These are phyloP conservation scores for Calonectria pseudoturangicola DNA, from an alignment of 2,329 filamentous ascomycete genomes.

Conservation along the genomic window DNA sequence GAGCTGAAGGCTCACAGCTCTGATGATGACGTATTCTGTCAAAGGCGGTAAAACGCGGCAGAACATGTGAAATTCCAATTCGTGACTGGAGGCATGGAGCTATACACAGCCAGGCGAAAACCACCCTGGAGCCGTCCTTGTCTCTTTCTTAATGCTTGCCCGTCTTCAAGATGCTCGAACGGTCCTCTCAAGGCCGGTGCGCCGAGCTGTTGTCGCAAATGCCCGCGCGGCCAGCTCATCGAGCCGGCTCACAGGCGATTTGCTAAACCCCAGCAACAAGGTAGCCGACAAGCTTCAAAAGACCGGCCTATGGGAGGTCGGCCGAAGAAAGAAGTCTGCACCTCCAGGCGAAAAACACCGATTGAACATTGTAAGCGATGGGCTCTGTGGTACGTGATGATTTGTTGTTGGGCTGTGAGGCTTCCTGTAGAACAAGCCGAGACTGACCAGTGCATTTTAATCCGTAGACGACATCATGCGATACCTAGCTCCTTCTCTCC, in stretches of 20 bases:
- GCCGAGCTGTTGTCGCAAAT: constrained; percentile 16
- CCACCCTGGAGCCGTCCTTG: not conserved
- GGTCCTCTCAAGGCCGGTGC: constrained; percentile 39
- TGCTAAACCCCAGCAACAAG: constrained; percentile 38
- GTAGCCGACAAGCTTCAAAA: constrained; percentile 51
- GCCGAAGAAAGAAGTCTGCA: constrained; percentile 38
- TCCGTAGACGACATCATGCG: constrained; percentile 79
- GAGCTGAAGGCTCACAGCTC: not conserved
- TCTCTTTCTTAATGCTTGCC: constrained; percentile 47
- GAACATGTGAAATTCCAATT: constrained; percentile 48
- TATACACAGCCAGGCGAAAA: not conserved
- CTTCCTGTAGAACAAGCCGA: not conserved
- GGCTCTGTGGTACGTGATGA: constrained; percentile 67
- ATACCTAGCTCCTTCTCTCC: constrained; percentile 81
- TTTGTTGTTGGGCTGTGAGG: not conserved
- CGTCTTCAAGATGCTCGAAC: constrained; percentile 42
- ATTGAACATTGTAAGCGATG: constrained; percentile 72
- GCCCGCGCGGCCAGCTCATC: constrained; percentile 29
- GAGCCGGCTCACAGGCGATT: constrained; percentile 4
- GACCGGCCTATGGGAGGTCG: constrained; percentile 54
- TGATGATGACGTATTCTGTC: constrained; percentile 32
- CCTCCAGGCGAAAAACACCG: constrained; percentile 59
- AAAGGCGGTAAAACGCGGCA: constrained; percentile 47
- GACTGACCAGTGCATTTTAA: not conserved
- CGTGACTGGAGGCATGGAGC: not conserved